These are phyloP conservation scores for Ophioceras dolichostomum DNA, from an alignment of 2,329 filamentous ascomycete genomes.

Conservation along the genomic window DNA sequence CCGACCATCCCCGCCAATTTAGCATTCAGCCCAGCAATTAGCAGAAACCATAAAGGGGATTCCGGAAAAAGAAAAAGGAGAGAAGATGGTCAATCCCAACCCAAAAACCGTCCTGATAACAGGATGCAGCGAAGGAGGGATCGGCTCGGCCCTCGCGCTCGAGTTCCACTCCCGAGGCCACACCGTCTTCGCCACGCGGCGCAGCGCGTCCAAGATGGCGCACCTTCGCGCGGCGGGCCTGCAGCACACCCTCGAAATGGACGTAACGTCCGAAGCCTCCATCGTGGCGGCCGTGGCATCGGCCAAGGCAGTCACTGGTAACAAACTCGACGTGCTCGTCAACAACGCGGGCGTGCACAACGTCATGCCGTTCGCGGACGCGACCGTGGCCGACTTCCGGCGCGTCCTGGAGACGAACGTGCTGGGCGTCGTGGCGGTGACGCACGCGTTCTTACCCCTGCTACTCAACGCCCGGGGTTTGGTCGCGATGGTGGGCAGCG, in stretches of 20 bases:
- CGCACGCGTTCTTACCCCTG: constrained; percentile 18
- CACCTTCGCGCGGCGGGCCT: constrained; percentile 10
- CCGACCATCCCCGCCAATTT: no score
- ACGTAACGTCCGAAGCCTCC: constrained; percentile 15
- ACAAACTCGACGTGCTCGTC: constrained; percentile 8
- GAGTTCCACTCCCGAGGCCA: constrained; percentile 17
- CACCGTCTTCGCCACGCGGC: constrained; percentile 18
- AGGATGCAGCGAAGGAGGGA: constrained; percentile 18
- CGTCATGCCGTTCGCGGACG: constrained; percentile 10
- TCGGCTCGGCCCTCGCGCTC: constrained; percentile 17
- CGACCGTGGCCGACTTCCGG: constrained; percentile 5
- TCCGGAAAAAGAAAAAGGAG: no score
- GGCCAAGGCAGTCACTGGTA: constrained; percentile 7
- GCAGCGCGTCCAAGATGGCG: constrained; percentile 12
- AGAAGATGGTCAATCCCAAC: no score
- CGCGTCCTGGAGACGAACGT: constrained; percentile 14
- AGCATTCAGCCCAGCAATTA: no score
- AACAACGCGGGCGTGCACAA: constrained; percentile 11
- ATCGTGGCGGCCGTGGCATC: constrained; percentile 9
- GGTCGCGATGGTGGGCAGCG: constrained; percentile 15
- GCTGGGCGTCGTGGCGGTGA: constrained; percentile 16
- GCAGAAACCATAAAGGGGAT: no score
- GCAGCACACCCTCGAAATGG: constrained; percentile 14
- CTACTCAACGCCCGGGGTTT: constrained; percentile 12
- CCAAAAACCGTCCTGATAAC: constrained; percentile 18